Conservation (phyloP, 805 yeast species). For the Metschnikowia continentalis region DNA sequence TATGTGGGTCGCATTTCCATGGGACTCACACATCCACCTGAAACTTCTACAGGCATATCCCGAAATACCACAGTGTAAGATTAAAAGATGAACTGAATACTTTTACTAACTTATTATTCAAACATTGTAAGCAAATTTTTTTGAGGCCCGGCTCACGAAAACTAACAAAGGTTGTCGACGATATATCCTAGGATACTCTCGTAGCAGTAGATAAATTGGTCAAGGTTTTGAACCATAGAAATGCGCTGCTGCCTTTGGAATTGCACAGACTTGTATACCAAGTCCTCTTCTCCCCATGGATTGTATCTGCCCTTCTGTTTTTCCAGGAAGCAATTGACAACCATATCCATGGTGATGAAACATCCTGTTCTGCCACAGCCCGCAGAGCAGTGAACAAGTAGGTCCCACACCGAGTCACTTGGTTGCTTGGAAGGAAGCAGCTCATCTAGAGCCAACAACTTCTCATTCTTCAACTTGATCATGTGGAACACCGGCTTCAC, state of each 20-base stretch:
- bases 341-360: slow-evolving; percentile 44
- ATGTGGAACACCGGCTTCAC: slow-evolving; percentile 29
- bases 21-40: not conserved
- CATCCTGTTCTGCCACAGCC: slow-evolving; percentile 60
- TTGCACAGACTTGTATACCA: slow-evolving; percentile 59
- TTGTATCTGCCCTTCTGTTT: slow-evolving; percentile 20
- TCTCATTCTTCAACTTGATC: slow-evolving; percentile 30
- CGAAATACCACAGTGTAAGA: not conserved
- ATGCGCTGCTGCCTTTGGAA: slow-evolving; percentile 69
- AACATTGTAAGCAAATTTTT: not conserved
- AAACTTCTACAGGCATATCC: not conserved
- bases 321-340: slow-evolving; percentile 23
- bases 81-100: not conserved
- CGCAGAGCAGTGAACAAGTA: slow-evolving; percentile 53
- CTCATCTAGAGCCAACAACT: slow-evolving; percentile 14
- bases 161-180: slow-evolving; percentile 10
- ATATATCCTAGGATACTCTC: slow-evolving; percentile 36
- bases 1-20: not conserved
- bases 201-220: slow-evolving; percentile 71
- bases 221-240: slow-evolving; percentile 79
- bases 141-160: not conserved
- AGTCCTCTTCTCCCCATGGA: slow-evolving; percentile 42
- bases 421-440: slow-evolving; percentile 1
- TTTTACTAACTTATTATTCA: not conserved
- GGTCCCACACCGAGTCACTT: slow-evolving; percentile 13